Base-by-base conservation (phyloP, 2,329 filamentous ascomycete genomes). In the Leptosphaerulina australis region DNA sequence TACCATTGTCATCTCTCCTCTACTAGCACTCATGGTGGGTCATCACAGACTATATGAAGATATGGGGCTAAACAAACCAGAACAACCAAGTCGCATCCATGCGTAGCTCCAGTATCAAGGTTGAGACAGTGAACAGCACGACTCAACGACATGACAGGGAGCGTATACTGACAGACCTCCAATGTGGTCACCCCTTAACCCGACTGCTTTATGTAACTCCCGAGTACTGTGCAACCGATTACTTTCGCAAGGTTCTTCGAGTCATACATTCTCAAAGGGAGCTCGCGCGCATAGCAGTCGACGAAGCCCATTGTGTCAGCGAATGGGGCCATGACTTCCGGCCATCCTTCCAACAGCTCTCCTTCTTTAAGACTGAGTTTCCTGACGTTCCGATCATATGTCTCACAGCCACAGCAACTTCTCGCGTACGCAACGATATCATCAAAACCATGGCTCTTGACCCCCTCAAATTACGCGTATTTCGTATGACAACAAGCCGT, bases 271-370 rank as follows among this genome's bases (percentile, higher is more conserved):
- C 84, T 50, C 91, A 97, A 70, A 83, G 83, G 49, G 90, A 97
- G 73, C 82, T 97, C n/a, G 87, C 88, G 8, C 85, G 93, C 11
- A 84, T 97, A 56, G 93, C 89, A 37, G 86, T 97, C 49, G 93
- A 97, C 67, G 93, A 97, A 75, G 93, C 93, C 2, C 93, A 97
- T 72, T 97, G 93, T 71, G 96, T 97, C 61, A 96, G 90, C 18
- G 92, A 97, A 85, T 97, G 93, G 93, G 93, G 93, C 1, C 92
- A 97, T 70, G 93, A 97, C 72, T 97, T 97, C 69, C 88, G 93
- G n/a, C 89, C 87, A 26, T 89, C 91, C 49, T 97, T 96, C 74
- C 91, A 94, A 67, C 83, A 88, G 15, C 81, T 97, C 5, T 87
- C 84, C 2, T 97, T 90, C 85, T 94, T 97, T 77, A 87, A 89